Evolutionary conservation across 1,284 basidiomycete species (phyloP).

Genomic region (Moniliella sp.): DNA sequence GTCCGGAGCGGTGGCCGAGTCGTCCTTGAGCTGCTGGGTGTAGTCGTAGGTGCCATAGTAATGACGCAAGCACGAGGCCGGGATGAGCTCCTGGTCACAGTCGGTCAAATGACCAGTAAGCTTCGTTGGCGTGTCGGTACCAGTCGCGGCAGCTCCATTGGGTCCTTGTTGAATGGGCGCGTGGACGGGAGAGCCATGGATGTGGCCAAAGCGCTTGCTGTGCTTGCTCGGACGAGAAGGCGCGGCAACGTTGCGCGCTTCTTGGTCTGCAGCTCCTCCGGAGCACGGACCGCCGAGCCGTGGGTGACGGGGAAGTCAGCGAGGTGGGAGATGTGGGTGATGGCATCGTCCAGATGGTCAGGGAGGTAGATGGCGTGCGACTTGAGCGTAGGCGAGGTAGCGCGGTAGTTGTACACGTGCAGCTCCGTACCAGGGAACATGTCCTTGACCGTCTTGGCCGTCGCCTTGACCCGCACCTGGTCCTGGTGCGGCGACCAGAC

Average conservation of each 20-base stretch:
- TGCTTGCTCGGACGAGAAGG: too few relatives aligned
- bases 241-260: too few relatives aligned
- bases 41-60: conserved; percentile 2
- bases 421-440: conserved; percentile 1
- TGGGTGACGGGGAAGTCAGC: neutral
- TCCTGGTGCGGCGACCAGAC: conserved; percentile 1
- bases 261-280: too few relatives aligned
- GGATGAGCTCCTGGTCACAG: conserved; percentile 1
- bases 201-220: too few relatives aligned
- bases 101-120: too few relatives aligned
- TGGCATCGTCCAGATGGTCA: conserved; percentile 1
- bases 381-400: neutral
- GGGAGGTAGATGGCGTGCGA: conserved; percentile 2
- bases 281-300: too few relatives aligned
- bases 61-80: conserved; percentile 1
- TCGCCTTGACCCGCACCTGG: conserved; percentile 4
- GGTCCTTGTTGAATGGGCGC: too few relatives aligned
- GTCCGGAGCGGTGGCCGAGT: neutral
- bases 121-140: too few relatives aligned
- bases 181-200: too few relatives aligned
- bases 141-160: too few relatives aligned
- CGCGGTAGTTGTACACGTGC: conserved; percentile 1
- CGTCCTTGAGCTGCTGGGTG: conserved; percentile 1
- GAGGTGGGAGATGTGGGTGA: neutral
- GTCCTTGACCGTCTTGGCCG: neutral